phyloP scores from a whole-genome alignment of 768 basidiomycete genomes.

The Strobilomyces dryophilus region DNA sequence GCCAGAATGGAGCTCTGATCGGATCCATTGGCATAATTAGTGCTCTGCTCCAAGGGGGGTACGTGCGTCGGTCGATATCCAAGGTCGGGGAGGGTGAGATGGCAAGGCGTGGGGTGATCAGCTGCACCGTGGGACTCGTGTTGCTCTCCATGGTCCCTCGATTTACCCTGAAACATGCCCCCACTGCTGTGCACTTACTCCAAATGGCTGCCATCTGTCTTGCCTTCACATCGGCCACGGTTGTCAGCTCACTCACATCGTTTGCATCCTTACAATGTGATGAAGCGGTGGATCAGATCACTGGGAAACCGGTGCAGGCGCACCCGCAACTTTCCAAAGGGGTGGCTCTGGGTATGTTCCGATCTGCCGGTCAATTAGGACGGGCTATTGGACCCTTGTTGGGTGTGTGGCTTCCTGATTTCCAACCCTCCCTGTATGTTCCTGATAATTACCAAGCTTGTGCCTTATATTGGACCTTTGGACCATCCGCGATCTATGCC shows the following conservation, averaged over 20 bases:
- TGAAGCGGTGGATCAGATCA: slow-evolving; percentile 55
- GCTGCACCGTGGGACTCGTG: slow-evolving; percentile 66
- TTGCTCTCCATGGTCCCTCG: slow-evolving; percentile 71
- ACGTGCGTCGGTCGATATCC: slow-evolving; percentile 78
- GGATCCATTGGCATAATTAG: slow-evolving; percentile 88
- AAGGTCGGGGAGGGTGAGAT: slow-evolving; percentile 77
- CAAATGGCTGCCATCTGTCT: slow-evolving; percentile 76
- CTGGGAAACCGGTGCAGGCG: slow-evolving; percentile 49
- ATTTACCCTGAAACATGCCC: slow-evolving; percentile 39
- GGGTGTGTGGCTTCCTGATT: slow-evolving; percentile 44
- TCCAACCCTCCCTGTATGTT: slow-evolving; percentile 4
- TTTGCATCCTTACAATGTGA: slow-evolving; percentile 90
- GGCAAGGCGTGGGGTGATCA: slow-evolving; percentile 74
- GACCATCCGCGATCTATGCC: slow-evolving; percentile 73
- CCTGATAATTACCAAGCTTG: slow-evolving; percentile 50
- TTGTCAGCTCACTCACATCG: slow-evolving; percentile 90
- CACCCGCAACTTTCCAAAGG: slow-evolving; percentile 79
- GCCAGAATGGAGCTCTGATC: slow-evolving; percentile 81
- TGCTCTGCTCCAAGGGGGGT: slow-evolving; percentile 88
- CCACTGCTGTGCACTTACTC: slow-evolving; percentile 48
- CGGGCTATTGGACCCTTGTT: slow-evolving; percentile 88
- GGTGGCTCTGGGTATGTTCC: slow-evolving; percentile 77
- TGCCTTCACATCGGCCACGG: slow-evolving; percentile 93
- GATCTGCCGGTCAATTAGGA: slow-evolving; percentile 92
- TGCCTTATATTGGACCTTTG: slow-evolving; percentile 85